Evolutionary conservation across 2,329 filamentous ascomycete species (phyloP), one percentile per base, ranked within the genome.

Genomic region (Bipolaris sorokiniana): DNA sequence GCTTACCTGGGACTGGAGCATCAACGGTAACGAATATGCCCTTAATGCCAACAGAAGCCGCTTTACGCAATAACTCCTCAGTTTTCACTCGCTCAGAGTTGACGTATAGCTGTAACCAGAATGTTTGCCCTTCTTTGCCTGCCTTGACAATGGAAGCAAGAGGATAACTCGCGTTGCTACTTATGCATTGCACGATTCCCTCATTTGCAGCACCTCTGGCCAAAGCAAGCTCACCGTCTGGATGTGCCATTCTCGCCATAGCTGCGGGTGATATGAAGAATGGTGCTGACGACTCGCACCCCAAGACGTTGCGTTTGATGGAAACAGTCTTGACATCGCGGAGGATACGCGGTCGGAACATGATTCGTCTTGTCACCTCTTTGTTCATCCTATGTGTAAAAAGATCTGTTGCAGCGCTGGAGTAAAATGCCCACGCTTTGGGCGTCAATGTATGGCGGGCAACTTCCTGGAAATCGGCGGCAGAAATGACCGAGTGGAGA

Each of bases 331-430:
- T 36, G 7, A 82, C 78, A 51, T 80, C 72, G 2, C 76, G 68
- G 58, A 83, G 60, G 4, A 82, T 67, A 2, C 82, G 76, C 3
- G 82, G 82, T 5, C 81, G 75, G 36, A 83, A 76, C 62, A 76
- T 75, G 26, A 83, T 75, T n/a, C 78, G 76, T 26, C 76, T 73
- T 51, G 79, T 82, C 56, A 77, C 75, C 5, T 71, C 70, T 41
- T 67, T 69, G 59, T 82, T 83, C 23, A 76, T 69, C 20, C 75
- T 74, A 48, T 77, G 75, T n/a, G 81, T 83, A 33, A 79, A 70
- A 49, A 81, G 79, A 40, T 83, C 79, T 1, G 82, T 83, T 0
- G 81, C 81, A 1, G 80, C 82, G 1, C 79, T 80, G n/a, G 76
- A 78, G 67, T 83, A 84, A 58, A 79, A 79, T 0, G 75, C 77